phyloP scores from a whole-genome alignment of 345 rosid genomes.

The Microcos paniculata region DNA sequence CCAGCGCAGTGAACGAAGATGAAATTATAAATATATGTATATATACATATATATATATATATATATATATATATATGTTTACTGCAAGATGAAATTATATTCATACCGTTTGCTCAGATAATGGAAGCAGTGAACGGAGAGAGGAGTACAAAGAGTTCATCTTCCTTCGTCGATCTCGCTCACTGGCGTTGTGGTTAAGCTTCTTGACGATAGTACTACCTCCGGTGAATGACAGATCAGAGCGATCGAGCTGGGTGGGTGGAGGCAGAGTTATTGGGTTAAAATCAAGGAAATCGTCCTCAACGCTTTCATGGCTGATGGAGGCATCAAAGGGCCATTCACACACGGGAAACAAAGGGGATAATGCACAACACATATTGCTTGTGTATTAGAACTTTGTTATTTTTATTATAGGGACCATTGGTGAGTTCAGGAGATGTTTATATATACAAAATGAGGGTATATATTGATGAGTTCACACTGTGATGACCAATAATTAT shows the following conservation, averaged over 20 bases:
- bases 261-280: background rate
- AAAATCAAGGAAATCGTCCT: background rate
- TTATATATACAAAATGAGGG: background rate
- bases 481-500: background rate
- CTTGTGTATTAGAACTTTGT: background rate
- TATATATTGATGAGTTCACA: conserved; percentile 4
- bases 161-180: conserved; percentile 61
- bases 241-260: conserved; percentile 10
- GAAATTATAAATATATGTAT: too few species aligned
- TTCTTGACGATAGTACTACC: conserved; percentile 39
- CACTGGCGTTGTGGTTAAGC: conserved; percentile 75
- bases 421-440: background rate
- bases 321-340: conserved; percentile 2
- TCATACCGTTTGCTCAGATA: conserved; percentile 44
- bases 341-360: conserved; percentile 4
- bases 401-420: too few species aligned
- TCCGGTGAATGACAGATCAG: conserved; percentile 15
- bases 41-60: too few species aligned
- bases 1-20: too few species aligned
- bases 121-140: conserved; percentile 64
- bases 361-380: conserved; percentile 16
- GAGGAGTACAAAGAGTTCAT: conserved; percentile 53
- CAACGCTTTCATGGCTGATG: background rate
- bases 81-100: background rate
- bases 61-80: too few species aligned